A percentile compares a stretch with the other conserved stretches of the same genome.
Evolutionary conservation across 2,329 filamentous ascomycete species (phyloP).

Genomic region (Colletotrichum tropicale): DNA sequence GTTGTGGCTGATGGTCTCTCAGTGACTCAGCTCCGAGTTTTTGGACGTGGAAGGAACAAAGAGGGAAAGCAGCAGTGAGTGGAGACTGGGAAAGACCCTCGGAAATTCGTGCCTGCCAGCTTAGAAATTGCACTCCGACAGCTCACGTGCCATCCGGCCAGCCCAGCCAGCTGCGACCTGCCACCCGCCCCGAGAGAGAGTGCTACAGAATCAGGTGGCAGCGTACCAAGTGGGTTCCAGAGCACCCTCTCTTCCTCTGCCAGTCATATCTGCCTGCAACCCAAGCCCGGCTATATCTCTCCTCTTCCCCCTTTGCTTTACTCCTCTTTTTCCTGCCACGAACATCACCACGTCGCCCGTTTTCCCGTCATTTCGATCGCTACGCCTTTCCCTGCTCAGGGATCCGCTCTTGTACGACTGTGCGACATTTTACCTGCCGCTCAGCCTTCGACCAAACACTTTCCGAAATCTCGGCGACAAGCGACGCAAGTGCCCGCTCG

Average conservation of each 20-base stretch:
- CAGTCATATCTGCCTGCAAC: not conserved
- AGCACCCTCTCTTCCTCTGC: not conserved
- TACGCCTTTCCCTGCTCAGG: not conserved
- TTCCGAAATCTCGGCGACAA: not conserved
- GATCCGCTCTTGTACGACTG: not conserved
- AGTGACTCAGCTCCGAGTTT: not conserved
- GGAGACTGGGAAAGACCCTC: not conserved
- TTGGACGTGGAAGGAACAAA: not conserved
- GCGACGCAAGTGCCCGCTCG: conserved; percentile 19
- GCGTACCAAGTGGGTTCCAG: conserved; percentile 11
- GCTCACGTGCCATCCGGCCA: not conserved
- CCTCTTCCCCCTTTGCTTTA: not conserved
- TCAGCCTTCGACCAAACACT: not conserved
- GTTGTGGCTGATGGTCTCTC: not conserved
- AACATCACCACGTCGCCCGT: conserved; percentile 1
- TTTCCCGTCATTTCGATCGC: not conserved
- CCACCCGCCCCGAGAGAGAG: not conserved
- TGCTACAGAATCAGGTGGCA: conserved; percentile 18
- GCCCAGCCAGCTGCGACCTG: not conserved
- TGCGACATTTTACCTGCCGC: not conserved
- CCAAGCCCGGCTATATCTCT: conserved; percentile 11
- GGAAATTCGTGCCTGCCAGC: not conserved
- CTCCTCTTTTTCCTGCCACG: conserved; percentile 15
- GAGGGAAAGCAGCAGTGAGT: not conserved
- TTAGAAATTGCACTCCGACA: not conserved